Base-by-base conservation (phyloP, 1,139 yeast species). In the Kazachstania sp. region DNA sequence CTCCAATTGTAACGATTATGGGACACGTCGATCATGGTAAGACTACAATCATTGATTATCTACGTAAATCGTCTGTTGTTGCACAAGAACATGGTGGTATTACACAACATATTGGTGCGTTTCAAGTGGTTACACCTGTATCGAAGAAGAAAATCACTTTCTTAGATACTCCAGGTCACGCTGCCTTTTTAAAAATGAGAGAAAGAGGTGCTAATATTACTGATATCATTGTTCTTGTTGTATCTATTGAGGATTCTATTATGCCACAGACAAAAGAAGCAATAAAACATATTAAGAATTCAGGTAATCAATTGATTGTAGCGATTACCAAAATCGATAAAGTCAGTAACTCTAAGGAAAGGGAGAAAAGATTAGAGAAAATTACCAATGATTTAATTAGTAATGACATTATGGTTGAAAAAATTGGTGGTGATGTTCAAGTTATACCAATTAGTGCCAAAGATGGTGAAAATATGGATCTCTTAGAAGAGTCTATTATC, bases 1-100 rank as follows among this genome's bases (percentile, higher is more conserved):
- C 98, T 0, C 98, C 99, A 0, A 84, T 92, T 28, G 97, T 92
- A 1, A 90, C 98, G 0, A 86, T 92, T 45, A 92, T 92, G 97
- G 99, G 99, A 4, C 99, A 92, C 66, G 98, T 92, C 38, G 99
- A 92, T 65, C 99, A 92, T 63, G 99, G 99, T 1, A 92, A 92
- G 63, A 92, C 99, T 1, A 90, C 98, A 0, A 83, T 92, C 53
- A 73, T 92, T 50, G 98, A 94, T 63, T 78, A 80, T 57, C 70
- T 94, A 56, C 74, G 97, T 43, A 87, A 86, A 56, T 83, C 95
- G 0, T 78, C 88, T 0, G 79, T 92, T 8, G 97, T 84, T 0
- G 79, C 79, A 30, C 77, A 80, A 39, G 99, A 92, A 61, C 86
- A 83, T 64, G 99, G 99, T 44, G 98, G 99, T 20, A 92, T 92